Base-by-base conservation (phyloP, 208 protist genomes). In the Trypanosoma mega region DNA sequence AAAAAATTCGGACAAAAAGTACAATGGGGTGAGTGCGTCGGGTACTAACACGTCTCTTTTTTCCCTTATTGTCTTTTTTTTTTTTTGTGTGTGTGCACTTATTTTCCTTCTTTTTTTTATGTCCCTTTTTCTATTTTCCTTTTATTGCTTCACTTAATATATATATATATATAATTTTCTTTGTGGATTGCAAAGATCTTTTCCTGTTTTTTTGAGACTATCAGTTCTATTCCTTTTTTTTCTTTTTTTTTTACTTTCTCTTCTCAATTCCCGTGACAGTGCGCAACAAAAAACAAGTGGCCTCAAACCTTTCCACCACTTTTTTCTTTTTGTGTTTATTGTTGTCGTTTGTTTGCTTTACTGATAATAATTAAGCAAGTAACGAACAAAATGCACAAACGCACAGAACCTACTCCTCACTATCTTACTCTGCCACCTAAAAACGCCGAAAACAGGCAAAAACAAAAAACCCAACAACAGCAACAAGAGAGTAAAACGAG, bases 191-290 rank as follows among this genome's bases (percentile, higher is more conserved):
- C 51, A 33, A 45, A 14, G 34, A 26, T 53, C 39, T 26, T 36
- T 24, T 24, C 33, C 57, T 45, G 41, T 48, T n/a, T 45, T 20
- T n/a, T 37, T 30, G n/a, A n/a, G n/a, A n/a, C n/a, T n/a, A n/a
- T n/a, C n/a, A n/a, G n/a, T n/a, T n/a, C n/a, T n/a, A n/a, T n/a
- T n/a, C n/a, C n/a, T 23, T 47, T 55, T 56, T 63, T 49, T 31
- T 51, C 29, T 48, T 31, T 68, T 51, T 55, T 60, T 58, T 34
- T 72, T 33, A 4, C 7, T 52, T 54, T 46, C 30, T 59, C 41
- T 34, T 61, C 20, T 27, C 21, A 37, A 12, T 33, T 46, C 41
- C n/a, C 18, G n/a, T n/a, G n/a, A n/a, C n/a, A n/a, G n/a, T n/a
- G n/a, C n/a, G n/a, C n/a, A n/a, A n/a, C n/a, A n/a, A n/a, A n/a